phyloP scores from a whole-genome alignment of 306 rosid genomes.

The Lupinus albus region DNA sequence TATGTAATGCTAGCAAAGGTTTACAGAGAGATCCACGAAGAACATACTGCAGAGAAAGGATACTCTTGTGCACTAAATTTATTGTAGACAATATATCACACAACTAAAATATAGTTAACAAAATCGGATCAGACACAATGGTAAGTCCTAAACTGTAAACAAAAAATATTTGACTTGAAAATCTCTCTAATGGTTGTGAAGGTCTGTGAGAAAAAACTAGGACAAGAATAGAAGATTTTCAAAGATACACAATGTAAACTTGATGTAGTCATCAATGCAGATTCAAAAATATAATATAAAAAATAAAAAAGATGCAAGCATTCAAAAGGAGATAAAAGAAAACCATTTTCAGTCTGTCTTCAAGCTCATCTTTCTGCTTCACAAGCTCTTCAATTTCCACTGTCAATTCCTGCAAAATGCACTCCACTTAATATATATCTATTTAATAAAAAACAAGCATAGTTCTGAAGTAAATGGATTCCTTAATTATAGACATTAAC shows the following conservation, averaged over 20 bases:
- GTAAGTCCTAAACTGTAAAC: too few species aligned
- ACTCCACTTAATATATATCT: constrained; percentile 27
- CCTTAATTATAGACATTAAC: constrained; percentile 6
- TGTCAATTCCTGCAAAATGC: constrained; percentile 68
- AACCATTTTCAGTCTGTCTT: constrained; percentile 76
- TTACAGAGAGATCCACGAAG: constrained; percentile 13
- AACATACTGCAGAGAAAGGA: constrained; percentile 29
- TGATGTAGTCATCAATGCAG: constrained; percentile 27
- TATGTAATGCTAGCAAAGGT: constrained; percentile 25
- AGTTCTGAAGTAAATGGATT: constrained; percentile 29
- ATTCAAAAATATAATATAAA: constrained; percentile 8
- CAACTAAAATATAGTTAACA: too few species aligned
- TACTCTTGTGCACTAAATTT: not conserved
- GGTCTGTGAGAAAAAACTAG: too few species aligned
- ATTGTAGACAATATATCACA: too few species aligned
- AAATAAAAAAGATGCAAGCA: constrained; percentile 4
- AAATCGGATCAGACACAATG: too few species aligned
- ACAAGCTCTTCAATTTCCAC: constrained; percentile 72
- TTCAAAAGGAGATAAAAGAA: constrained; percentile 10
- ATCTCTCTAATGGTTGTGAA: too few species aligned
- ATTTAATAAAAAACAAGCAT: constrained; percentile 9
- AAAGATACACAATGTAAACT: not conserved
- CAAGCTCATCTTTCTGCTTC: constrained; percentile 72
- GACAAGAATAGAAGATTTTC: too few species aligned
- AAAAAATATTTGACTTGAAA: too few species aligned